Percentiles rank a stretch among this genome's conserved stretches.
phyloP scores from a whole-genome alignment of 768 basidiomycete genomes.

The Coprinopsis cinerea region DNA sequence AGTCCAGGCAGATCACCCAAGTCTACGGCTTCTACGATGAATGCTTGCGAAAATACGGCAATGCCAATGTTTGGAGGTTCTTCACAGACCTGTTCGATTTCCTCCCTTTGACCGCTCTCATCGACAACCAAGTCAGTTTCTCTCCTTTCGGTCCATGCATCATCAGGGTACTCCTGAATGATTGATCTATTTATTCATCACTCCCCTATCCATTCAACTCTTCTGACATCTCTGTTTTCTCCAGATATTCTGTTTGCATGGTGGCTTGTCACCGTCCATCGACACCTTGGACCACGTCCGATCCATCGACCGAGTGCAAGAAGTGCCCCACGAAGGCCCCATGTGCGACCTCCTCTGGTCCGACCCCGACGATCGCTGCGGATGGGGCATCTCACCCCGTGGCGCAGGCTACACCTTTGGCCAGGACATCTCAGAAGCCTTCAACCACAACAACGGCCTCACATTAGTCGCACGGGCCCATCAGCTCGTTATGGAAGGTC shows the following conservation, averaged over 20 bases:
- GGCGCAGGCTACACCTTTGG: constrained; percentile 99
- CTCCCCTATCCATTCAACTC: no score
- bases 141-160: constrained; percentile 2
- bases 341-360: constrained; percentile 99
- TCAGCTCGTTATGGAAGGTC: constrained; percentile 96
- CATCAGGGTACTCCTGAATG: no score
- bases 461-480: constrained; percentile 93
- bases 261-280: constrained; percentile 96
- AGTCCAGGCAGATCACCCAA: constrained; percentile 98
- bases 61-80: constrained; percentile 99
- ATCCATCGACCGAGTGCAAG: constrained; percentile 97
- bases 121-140: constrained; percentile 95
- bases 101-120: constrained; percentile 93
- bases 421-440: constrained; percentile 97
- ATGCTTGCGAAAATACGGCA: constrained; percentile 98
- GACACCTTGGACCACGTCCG: constrained; percentile 99
- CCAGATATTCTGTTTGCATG: constrained; percentile 98
- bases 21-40: constrained; percentile 99
- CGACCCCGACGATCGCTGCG: constrained; percentile 98
- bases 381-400: constrained; percentile 98
- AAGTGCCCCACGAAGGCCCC: constrained; percentile 98
- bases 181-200: no score
- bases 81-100: constrained; percentile 99
- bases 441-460: constrained; percentile 98
- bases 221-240: constrained; percentile 3